Conservation (phyloP, 306 rosid species). For the Castanospermum australe region DNA sequence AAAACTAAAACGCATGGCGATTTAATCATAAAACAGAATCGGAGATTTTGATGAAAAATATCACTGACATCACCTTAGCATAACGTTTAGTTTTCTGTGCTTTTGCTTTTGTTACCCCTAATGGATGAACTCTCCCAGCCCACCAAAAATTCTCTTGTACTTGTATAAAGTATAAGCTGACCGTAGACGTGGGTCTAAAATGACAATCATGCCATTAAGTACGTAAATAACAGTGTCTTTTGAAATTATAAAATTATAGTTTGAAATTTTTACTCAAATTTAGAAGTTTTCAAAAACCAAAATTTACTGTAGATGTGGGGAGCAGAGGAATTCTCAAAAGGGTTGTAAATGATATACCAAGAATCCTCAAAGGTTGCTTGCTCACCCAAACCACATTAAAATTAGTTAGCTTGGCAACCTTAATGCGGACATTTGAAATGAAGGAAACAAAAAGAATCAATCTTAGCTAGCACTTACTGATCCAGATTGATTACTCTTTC, state of each 20-base stretch:
- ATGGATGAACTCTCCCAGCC: neutral
- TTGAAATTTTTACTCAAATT: too few relatives aligned
- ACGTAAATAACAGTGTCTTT: too few relatives aligned
- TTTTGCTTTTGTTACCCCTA: conserved; percentile 5
- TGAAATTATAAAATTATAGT: too few relatives aligned
- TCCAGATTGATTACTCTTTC: conserved; percentile 63
- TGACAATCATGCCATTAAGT: neutral
- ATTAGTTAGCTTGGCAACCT: neutral
- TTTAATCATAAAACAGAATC: neutral
- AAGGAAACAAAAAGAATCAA: neutral
- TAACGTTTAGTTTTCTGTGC: conserved; percentile 20
- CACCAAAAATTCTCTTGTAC: neutral
- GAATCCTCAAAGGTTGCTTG: neutral
- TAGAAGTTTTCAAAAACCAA: too few relatives aligned
- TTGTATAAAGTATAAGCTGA: too few relatives aligned
- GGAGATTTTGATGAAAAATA: neutral
- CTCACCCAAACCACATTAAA: neutral
- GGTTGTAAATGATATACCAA: neutral
- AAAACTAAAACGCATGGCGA: neutral
- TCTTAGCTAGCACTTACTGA: conserved; percentile 58
- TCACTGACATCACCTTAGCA: conserved; percentile 25
- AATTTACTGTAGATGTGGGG: neutral
- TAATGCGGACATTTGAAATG: conserved; percentile 16
- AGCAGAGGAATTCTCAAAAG: neutral
- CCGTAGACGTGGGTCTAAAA: neutral